A percentile compares a stretch with the other conserved stretches of the same genome.
phyloP scores from a whole-genome alignment of 805 yeast genomes.

The Candida loeiensis region DNA sequence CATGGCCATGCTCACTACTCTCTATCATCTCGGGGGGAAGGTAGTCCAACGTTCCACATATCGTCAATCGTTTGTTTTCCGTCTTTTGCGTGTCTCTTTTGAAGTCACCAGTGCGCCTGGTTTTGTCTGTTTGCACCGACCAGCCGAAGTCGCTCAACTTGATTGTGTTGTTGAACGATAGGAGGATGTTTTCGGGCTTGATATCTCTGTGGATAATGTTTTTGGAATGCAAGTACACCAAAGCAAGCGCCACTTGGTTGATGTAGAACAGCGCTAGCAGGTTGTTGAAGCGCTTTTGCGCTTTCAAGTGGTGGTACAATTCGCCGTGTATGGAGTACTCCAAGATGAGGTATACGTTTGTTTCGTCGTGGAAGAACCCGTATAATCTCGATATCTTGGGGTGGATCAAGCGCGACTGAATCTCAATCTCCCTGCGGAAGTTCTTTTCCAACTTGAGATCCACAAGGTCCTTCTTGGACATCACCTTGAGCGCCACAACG shows the following conservation, averaged over 20 bases:
- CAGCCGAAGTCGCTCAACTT: slow-evolving; percentile 95
- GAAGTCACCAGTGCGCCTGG: background rate
- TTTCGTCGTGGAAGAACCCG: slow-evolving; percentile 80
- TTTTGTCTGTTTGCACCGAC: slow-evolving; percentile 59
- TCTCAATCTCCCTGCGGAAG: slow-evolving; percentile 86
- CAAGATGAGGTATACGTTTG: slow-evolving; percentile 75
- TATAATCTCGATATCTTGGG: slow-evolving; percentile 75
- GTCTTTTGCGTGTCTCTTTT: background rate
- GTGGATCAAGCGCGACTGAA: slow-evolving; percentile 77
- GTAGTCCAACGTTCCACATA: slow-evolving; percentile 95
- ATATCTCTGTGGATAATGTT: slow-evolving; percentile 88
- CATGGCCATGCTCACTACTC: slow-evolving; percentile 69
- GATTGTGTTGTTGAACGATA: slow-evolving; percentile 70
- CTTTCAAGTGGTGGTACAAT: slow-evolving; percentile 66
- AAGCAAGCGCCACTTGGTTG: slow-evolving; percentile 77
- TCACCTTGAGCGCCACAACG: slow-evolving; percentile 85
- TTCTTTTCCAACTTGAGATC: slow-evolving; percentile 78
- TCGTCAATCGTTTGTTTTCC: slow-evolving; percentile 56
- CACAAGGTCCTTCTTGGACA: slow-evolving; percentile 78
- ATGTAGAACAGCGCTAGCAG: slow-evolving; percentile 73
- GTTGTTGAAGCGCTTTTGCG: slow-evolving; percentile 68
- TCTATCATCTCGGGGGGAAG: slow-evolving; percentile 95
- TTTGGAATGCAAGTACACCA: slow-evolving; percentile 71
- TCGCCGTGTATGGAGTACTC: slow-evolving; percentile 89
- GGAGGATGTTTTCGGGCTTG: slow-evolving; percentile 87